A percentile compares a stretch with the other conserved stretches of the same genome.
Evolutionary conservation across 306 rosid genomes (phyloP).

Genomic region (Lathyrus oleraceus): DNA sequence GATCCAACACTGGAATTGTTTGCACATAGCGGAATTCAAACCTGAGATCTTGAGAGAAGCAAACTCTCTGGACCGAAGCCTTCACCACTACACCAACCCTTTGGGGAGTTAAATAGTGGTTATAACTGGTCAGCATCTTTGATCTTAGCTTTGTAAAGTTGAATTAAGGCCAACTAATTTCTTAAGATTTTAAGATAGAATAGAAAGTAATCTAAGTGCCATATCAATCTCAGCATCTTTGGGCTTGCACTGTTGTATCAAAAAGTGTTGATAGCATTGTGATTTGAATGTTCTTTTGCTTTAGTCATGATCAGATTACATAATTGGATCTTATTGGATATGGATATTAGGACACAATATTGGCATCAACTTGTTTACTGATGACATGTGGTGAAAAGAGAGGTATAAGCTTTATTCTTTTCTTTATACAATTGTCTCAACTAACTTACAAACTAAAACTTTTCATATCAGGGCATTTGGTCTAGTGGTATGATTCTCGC

Average conservation of each 20-base stretch:
- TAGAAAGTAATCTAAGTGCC: too few species aligned
- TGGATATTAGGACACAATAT: background rate
- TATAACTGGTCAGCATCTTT: too few species aligned
- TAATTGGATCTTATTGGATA: background rate
- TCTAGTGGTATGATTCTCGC: conserved; percentile 63
- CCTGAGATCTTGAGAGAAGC: too few species aligned
- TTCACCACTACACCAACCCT: too few species aligned
- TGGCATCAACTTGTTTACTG: background rate
- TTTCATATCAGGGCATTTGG: conserved; percentile 33
- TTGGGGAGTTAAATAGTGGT: background rate
- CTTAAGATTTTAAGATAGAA: too few species aligned
- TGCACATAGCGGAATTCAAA: too few species aligned
- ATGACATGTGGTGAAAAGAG: background rate
- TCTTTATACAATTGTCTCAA: background rate
- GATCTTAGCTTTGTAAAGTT: too few species aligned
- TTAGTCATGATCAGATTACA: background rate
- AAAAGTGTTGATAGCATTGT: background rate
- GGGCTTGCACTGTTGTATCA: too few species aligned
- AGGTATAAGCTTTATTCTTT: background rate
- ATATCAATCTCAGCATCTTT: too few species aligned
- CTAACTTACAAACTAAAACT: background rate
- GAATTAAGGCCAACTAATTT: too few species aligned
- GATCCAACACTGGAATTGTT: too few species aligned
- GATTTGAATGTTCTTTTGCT: background rate
- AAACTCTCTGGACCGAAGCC: too few species aligned